Evolutionary conservation across 1,139 yeast genomes (phyloP), one percentile per base, ranked within the genome.

Genomic region (Taphrina betulina): DNA sequence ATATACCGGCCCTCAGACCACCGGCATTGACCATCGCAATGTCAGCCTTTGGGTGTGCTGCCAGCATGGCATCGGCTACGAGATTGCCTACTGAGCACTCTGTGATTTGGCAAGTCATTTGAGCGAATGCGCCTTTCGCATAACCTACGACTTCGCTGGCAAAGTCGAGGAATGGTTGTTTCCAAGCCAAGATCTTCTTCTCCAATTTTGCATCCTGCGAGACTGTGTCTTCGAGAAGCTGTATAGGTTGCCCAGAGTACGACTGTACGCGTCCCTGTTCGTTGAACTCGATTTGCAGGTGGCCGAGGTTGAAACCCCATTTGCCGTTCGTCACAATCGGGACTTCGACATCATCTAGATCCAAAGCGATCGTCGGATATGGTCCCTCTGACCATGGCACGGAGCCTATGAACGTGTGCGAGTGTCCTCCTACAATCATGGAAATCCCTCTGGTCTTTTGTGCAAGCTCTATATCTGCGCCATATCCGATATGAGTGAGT

Each of bases 21-120:
- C 56, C 56, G n/a, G 56, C 50, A 35, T 52, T 52, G 19, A 35
- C 19, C 35, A 52, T 34, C 3, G 56, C 42, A 14, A 34, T 22
- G 10, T 50, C 46, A 8, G 40, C 54, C 16, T 17, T 33, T 5
- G 45, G 54, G 38, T 52, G 56, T 1, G 56, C 42, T 12, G 36
- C 51, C 37, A 52, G 29, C 56, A 52, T 52, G 14, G 56, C 42
- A 16, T 42, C 51, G 20, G 56, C 50, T 31, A 52, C 51, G 16
- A 52, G 37, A 19, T 52, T 43, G 4, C 56, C 56, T 17, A 52
- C 42, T 10, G 50, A 12, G 43, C 56, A 52, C 19, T 52, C 56
- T n/a, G 50, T 36, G 31, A 52, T 41, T 22, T 42, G 50, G 26
- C 56, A 52, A 17, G 56, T 43, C 31, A 36, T 7, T 31, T 42